Evolutionary conservation across 352 stramenopile genomes (phyloP).

Genomic region (Globisporangium irregulare): DNA sequence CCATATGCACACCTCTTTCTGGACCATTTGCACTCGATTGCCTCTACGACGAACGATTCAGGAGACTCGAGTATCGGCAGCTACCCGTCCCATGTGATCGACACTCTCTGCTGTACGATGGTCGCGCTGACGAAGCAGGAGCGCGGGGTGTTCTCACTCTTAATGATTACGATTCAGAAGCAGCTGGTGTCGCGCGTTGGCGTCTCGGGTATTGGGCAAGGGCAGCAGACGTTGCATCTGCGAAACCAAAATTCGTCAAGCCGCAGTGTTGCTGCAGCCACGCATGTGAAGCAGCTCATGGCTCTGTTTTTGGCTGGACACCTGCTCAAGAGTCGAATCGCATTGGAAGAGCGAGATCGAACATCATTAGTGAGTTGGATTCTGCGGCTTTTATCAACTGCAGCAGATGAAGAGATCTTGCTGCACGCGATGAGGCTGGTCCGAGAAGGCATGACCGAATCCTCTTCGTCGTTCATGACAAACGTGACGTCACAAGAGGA

Average conservation of each 20-base stretch:
- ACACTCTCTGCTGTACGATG: constrained; percentile 71
- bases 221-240: constrained; percentile 24
- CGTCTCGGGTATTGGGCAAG: constrained; percentile 8
- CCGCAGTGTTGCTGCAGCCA: constrained; percentile 18
- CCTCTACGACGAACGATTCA: constrained; percentile 32
- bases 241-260: constrained; percentile 16
- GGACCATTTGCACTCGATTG: constrained; percentile 72
- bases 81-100: constrained; percentile 63
- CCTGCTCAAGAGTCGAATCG: constrained; percentile 49
- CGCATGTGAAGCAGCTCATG: constrained; percentile 75
- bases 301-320: constrained; percentile 72
- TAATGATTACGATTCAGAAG: constrained; percentile 88
- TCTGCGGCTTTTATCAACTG: constrained; percentile 58
- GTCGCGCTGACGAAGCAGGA: constrained; percentile 61
- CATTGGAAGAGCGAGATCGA: constrained; percentile 53
- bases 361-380: constrained; percentile 67
- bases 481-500: constrained; percentile 13
- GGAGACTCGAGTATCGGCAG: constrained; percentile 17
- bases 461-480: constrained; percentile 9
- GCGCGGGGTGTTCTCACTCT: constrained; percentile 59
- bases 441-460: constrained; percentile 36
- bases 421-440: constrained; percentile 66
- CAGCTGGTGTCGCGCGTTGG: constrained; percentile 54
- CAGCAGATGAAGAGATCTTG: constrained; percentile 57
- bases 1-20: constrained; percentile 75